phyloP scores from a whole-genome alignment of 805 yeast genomes.

The Maudiozyma turicensis region DNA sequence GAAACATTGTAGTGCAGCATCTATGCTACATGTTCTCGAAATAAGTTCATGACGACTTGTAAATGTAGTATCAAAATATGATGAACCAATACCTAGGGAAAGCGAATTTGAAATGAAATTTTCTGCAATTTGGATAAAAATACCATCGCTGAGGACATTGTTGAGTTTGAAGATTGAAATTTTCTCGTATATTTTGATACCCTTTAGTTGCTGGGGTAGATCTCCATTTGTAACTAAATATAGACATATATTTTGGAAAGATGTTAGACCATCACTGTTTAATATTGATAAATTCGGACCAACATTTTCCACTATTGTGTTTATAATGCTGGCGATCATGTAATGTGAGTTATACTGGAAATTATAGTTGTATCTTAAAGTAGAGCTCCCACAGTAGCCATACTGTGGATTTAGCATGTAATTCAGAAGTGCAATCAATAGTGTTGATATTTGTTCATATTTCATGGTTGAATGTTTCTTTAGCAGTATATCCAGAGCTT shows the following conservation, averaged over 20 bases:
- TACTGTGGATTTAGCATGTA: conserved; percentile 40
- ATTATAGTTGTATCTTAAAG: conserved; percentile 42
- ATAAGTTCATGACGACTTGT: conserved; percentile 35
- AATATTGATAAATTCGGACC: conserved; percentile 48
- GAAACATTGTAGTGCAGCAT: conserved; percentile 37
- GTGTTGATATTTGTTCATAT: conserved; percentile 33
- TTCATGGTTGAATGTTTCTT: conserved; percentile 45
- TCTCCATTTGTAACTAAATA: conserved; percentile 28
- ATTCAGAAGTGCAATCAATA: conserved; percentile 33
- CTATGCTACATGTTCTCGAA: conserved; percentile 36
- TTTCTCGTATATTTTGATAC: conserved; percentile 17
- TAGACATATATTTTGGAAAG: conserved; percentile 31
- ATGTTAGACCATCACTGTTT: conserved; percentile 20
- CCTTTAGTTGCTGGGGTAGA: conserved; percentile 22
- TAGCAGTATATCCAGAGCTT: conserved; percentile 46
- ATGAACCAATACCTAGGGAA: conserved; percentile 14
- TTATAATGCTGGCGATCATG: conserved; percentile 35
- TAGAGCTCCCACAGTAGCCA: conserved; percentile 36
- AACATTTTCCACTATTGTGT: conserved; percentile 37
- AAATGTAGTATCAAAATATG: conserved; percentile 10
- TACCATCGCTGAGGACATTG: conserved; percentile 23
- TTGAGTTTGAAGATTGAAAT: conserved; percentile 22
- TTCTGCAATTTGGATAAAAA: conserved; percentile 18
- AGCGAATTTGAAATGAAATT: conserved; percentile 10
- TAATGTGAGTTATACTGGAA: conserved; percentile 37